Conservation (phyloP, 2,329 filamentous ascomycete species). For the Pseudonectria buxi region DNA sequence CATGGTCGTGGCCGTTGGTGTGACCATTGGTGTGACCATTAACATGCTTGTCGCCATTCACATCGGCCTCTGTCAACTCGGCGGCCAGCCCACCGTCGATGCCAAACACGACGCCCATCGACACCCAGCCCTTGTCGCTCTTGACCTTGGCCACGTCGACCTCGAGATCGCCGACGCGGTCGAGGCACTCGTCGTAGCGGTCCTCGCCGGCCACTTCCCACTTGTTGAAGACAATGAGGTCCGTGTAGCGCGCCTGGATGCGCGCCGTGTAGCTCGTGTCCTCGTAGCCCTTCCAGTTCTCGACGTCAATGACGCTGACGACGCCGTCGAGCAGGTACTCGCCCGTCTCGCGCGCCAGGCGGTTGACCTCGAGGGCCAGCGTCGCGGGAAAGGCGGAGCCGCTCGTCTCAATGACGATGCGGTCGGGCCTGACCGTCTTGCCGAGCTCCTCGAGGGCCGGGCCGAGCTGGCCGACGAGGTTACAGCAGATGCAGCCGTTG, state of each 20-base stretch:
- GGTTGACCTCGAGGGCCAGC: slow-evolving; percentile 82
- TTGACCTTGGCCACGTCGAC: slow-evolving; percentile 78
- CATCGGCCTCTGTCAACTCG: slow-evolving; percentile 38
- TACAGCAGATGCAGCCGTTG: slow-evolving; percentile 98
- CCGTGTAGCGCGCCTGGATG: slow-evolving; percentile 83
- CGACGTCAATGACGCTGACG: slow-evolving; percentile 83
- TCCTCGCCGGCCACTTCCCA: slow-evolving; percentile 74
- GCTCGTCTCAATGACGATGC: slow-evolving; percentile 90
- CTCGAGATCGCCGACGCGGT: slow-evolving; percentile 73
- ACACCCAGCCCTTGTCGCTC: slow-evolving; percentile 73
- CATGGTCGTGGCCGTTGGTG: slow-evolving; percentile 28
- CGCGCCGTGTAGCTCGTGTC: slow-evolving; percentile 85
- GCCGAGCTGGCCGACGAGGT: slow-evolving; percentile 85
- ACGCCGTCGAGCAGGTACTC: slow-evolving; percentile 78
- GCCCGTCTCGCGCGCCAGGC: slow-evolving; percentile 62
- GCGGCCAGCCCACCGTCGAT: slow-evolving; percentile 74
- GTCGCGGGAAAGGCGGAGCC: slow-evolving; percentile 86
- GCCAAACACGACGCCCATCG: slow-evolving; percentile 74
- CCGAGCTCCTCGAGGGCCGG: slow-evolving; percentile 73
- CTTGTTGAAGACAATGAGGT: slow-evolving; percentile 88
- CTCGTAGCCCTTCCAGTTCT: slow-evolving; percentile 92
- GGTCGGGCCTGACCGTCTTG: slow-evolving; percentile 54
- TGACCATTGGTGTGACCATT: slow-evolving; percentile 29
- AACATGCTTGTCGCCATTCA: slow-evolving; percentile 21
- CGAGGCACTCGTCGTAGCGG: slow-evolving; percentile 68